Evolutionary conservation across 1,284 basidiomycete species (phyloP).

Genomic region (Neonothopanus nambi): DNA sequence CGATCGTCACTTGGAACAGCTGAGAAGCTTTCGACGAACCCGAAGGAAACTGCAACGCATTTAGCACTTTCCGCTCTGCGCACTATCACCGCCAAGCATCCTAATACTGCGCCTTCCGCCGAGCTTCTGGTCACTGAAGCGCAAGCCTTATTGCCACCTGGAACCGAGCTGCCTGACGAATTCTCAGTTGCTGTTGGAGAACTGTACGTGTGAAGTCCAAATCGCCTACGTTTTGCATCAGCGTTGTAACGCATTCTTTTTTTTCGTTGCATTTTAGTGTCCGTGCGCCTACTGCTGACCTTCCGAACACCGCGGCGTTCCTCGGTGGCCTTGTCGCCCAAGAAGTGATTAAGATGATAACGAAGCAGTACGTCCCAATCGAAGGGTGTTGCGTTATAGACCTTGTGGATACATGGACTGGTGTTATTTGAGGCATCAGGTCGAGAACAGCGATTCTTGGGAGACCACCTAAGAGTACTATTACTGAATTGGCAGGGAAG

Average conservation of each 20-base stretch:
- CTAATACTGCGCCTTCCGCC: slow-evolving; percentile 31
- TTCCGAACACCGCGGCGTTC: slow-evolving; percentile 92
- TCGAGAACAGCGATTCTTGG: too few species aligned
- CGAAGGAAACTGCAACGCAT: slow-evolving; percentile 63
- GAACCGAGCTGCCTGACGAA: slow-evolving; percentile 54
- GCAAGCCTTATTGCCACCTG: slow-evolving; percentile 39
- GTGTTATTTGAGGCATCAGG: slow-evolving; percentile 38
- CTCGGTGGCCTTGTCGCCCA: slow-evolving; percentile 96
- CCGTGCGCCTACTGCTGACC: slow-evolving; percentile 81
- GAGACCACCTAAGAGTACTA: too few species aligned
- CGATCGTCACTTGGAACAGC: too few species aligned
- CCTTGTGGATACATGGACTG: slow-evolving; percentile 81
- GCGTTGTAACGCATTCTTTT: too few species aligned
- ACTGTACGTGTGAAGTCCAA: slow-evolving; percentile 54
- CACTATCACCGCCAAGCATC: slow-evolving; percentile 29
- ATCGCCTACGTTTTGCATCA: not conserved
- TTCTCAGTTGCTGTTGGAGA: slow-evolving; percentile 73
- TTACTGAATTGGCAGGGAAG: too few species aligned
- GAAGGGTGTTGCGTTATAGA: slow-evolving; percentile 88
- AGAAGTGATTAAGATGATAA: slow-evolving; percentile 97
- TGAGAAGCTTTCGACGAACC: slow-evolving; percentile 35
- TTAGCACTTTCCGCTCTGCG: slow-evolving; percentile 66
- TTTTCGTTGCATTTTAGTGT: too few species aligned
- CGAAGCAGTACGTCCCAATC: slow-evolving; percentile 92
- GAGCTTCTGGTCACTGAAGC: slow-evolving; percentile 42